Conservation (phyloP, 371 early-diverging fungal species). For the Ordospora colligata region DNA sequence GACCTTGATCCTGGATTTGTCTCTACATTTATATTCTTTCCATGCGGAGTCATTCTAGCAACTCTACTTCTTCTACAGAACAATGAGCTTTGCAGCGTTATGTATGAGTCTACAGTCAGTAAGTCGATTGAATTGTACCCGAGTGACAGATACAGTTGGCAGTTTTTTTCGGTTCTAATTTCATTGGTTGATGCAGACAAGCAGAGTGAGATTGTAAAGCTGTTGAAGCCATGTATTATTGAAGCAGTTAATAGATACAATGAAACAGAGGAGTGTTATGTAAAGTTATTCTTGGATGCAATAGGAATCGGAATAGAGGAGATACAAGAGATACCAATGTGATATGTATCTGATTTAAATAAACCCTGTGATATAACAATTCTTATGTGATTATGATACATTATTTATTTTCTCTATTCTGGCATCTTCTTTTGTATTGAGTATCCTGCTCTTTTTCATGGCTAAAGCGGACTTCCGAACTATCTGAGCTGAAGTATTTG, state of each 20-base stretch:
- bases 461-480: neutral
- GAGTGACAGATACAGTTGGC: neutral
- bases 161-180: constrained; percentile 14
- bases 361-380: too few relatives aligned
- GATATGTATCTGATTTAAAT: too few relatives aligned
- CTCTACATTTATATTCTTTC: neutral
- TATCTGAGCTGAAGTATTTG: neutral
- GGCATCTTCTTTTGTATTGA: too few relatives aligned
- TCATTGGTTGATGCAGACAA: neutral
- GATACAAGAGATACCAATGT: too few relatives aligned
- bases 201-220: neutral
- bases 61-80: constrained; percentile 13
- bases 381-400: too few relatives aligned
- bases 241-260: neutral
- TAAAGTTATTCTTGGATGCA: neutral
- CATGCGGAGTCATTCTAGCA: constrained; percentile 8
- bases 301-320: constrained; percentile 11
- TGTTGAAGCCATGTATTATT: neutral
- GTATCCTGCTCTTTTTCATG: too few relatives aligned
- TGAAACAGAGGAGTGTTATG: neutral
- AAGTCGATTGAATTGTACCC: neutral
- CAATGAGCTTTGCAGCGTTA: neutral
- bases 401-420: too few relatives aligned
- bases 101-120: neutral
- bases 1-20: neutral